A percentile compares a stretch with the other conserved stretches of the same genome.
phyloP scores from a whole-genome alignment of 2,329 filamentous ascomycete species.

The Rasamsonia emersonii region DNA sequence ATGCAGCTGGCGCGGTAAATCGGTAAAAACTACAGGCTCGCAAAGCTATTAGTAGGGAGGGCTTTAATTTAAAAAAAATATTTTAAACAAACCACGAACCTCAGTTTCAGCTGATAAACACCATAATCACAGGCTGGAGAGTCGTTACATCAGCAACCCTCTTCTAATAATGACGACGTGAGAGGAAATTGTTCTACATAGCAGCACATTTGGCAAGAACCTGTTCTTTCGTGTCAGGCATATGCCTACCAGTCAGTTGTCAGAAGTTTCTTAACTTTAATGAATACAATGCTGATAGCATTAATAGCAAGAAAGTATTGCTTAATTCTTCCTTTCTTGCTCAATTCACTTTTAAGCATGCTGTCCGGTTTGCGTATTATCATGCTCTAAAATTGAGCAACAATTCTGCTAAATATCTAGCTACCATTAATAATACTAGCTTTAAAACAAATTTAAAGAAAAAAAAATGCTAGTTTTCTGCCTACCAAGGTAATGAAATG shows the following conservation, averaged over 20 bases:
- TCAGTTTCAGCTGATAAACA: not conserved
- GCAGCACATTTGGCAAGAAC: conserved; percentile 5
- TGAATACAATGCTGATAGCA: conserved; percentile 3
- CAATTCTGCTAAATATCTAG: not conserved
- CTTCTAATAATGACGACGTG: not conserved
- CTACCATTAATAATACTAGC: not conserved
- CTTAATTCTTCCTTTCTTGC: conserved; percentile 4
- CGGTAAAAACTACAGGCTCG: not conserved
- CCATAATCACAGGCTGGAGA: conserved; percentile 5
- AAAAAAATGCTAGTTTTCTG: not conserved
- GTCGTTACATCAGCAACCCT: not conserved
- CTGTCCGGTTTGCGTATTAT: conserved; percentile 1
- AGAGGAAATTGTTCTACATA: conserved; percentile 2
- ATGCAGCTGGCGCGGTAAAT: not conserved
- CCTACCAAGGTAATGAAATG: not conserved
- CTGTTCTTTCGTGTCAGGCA: conserved; percentile 3
- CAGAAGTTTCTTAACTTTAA: conserved; percentile 5
- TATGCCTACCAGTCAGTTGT: not conserved
- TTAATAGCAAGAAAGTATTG: conserved; percentile 4
- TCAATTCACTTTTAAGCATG: conserved; percentile 1
- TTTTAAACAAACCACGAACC: not conserved
- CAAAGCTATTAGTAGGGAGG: not conserved
- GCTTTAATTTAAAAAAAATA: too few species aligned
- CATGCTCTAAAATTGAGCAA: not conserved
- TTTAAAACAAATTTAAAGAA: too few species aligned